Base-by-base conservation (phyloP, 1,284 basidiomycete genomes). In the Moniliophthora roreri region DNA sequence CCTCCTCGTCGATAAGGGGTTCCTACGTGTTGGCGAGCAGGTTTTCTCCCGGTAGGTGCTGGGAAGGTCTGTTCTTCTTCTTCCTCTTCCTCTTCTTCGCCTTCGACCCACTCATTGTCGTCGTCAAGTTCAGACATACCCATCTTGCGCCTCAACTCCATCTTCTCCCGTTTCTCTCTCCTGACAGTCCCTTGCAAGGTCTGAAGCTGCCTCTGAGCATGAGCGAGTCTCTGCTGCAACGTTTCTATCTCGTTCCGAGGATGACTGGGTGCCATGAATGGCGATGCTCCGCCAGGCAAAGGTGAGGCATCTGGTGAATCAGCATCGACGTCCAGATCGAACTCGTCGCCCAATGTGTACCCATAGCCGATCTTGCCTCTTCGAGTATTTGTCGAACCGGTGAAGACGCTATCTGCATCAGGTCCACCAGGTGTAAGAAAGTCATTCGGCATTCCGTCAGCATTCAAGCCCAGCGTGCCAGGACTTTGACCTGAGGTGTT, bases 191-290 rank as follows among this genome's bases (percentile, higher is more conserved):
- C 81, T 64, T 91, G 89, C 55, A 94, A 78, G 4, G 90, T 91
- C 56, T 78, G 80, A 63, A 94, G 88, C 63, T 91, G 88, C 51
- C 89, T 74, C 63, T 93, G 89, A 6, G 91, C 89, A 68, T 93
- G 91, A 11, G 89, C 86, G 35, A 93, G 77, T 24, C 85, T 77
- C 62, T 91, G 86, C 57, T 91, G 86, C 18, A 92, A 72, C 0
- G 83, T 81, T 62, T 92, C 91, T 41, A 91, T 83, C 67, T 93
- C 90, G 65, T 87, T 89, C 63, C 74, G 79, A 37, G 88, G 84
- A 67, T 93, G 82, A 64, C 83, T 87, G 0, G 87, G 79, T 8
- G 84, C 79, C 20, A 84, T 69, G 71, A 87, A 83, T n/a, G 47
- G 55, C 37, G 42, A 45, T 15, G 42, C 51, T 54, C 18, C 49